These are phyloP conservation scores for Fusarium sp. DNA, from an alignment of 2,329 filamentous ascomycete species.

Conservation along the genomic window DNA sequence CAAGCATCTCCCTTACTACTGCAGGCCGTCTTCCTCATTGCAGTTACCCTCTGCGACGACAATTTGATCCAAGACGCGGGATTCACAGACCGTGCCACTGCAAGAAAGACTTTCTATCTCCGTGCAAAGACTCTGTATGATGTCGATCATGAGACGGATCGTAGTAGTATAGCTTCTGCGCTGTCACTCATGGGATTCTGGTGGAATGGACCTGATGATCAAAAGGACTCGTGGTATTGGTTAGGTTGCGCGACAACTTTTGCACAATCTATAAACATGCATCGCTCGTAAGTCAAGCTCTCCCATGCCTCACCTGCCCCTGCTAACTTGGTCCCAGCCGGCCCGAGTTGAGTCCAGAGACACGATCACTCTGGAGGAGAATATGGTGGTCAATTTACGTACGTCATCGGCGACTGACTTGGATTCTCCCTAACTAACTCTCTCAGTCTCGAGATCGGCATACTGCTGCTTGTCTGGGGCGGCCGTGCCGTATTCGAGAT, in stretches of 20 bases:
- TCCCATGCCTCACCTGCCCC: rapidly evolving
- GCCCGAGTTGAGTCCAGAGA: background rate
- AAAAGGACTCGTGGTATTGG: conserved; percentile 40
- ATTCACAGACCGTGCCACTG: conserved; percentile 18
- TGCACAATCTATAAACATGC: conserved; percentile 33
- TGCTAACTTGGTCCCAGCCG: background rate
- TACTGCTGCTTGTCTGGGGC: conserved; percentile 26
- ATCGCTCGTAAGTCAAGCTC: conserved; percentile 18
- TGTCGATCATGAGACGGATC: conserved; percentile 29
- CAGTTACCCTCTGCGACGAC: conserved; percentile 22
- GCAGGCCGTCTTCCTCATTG: conserved; percentile 25
- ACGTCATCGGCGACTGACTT: background rate
- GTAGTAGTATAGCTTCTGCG: conserved; percentile 4
- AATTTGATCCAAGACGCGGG: conserved; percentile 22
- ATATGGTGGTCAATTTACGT: conserved; percentile 43
- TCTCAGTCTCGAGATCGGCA: conserved; percentile 29
- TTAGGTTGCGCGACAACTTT: conserved; percentile 30
- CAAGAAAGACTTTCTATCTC: conserved; percentile 33
- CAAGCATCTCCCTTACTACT: conserved; percentile 14
- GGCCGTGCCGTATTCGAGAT: conserved; percentile 35
- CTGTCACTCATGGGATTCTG: conserved; percentile 32
- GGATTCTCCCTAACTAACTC: background rate
- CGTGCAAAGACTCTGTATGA: conserved; percentile 32
- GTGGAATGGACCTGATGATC: conserved; percentile 38
- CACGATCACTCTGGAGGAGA: conserved; percentile 20